Percentiles rank a stretch among this genome's conserved stretches.
Evolutionary conservation across 768 basidiomycete genomes (phyloP).

Genomic region (Phaffia australis): DNA sequence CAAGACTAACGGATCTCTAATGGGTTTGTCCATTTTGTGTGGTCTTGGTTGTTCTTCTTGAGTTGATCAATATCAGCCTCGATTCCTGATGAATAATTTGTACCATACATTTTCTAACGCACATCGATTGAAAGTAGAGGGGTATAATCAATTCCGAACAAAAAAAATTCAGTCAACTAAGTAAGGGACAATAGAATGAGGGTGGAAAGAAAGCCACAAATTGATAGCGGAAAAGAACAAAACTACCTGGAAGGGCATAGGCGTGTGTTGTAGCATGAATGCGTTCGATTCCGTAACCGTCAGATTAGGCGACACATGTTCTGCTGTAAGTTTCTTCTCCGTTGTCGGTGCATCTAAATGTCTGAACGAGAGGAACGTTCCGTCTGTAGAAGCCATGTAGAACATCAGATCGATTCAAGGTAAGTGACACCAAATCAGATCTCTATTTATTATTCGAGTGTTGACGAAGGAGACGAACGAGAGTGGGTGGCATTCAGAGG

Average conservation of each 20-base stretch:
- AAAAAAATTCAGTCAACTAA: not conserved
- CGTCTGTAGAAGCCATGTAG: slow-evolving; percentile 39
- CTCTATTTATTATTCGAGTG: not conserved
- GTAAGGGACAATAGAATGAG: not conserved
- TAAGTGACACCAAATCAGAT: not conserved
- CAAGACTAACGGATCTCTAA: slow-evolving; percentile 57
- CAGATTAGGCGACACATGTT: slow-evolving; percentile 49
- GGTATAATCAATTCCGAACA: not conserved
- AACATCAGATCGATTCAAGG: not conserved
- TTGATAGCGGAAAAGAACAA: slow-evolving; percentile 34
- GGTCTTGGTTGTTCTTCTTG: slow-evolving; percentile 56
- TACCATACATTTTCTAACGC: slow-evolving; percentile 61
- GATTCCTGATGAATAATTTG: slow-evolving; percentile 81
- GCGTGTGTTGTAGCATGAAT: slow-evolving; percentile 77
- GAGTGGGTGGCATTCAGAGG: slow-evolving; percentile 43
- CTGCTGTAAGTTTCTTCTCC: slow-evolving; percentile 28
- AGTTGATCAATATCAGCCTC: slow-evolving; percentile 55
- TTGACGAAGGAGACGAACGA: slow-evolving; percentile 31
- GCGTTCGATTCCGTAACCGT: slow-evolving; percentile 60
- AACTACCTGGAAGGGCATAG: slow-evolving; percentile 57
- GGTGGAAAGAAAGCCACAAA: slow-evolving; percentile 32
- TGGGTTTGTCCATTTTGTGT: slow-evolving; percentile 85
- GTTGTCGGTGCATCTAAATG: slow-evolving; percentile 27
- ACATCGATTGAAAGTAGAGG: not conserved
- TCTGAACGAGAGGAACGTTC: slow-evolving; percentile 73